These are phyloP conservation scores for Fusarium palustre DNA, from an alignment of 2,329 filamentous ascomycete species.

Conservation along the genomic window DNA sequence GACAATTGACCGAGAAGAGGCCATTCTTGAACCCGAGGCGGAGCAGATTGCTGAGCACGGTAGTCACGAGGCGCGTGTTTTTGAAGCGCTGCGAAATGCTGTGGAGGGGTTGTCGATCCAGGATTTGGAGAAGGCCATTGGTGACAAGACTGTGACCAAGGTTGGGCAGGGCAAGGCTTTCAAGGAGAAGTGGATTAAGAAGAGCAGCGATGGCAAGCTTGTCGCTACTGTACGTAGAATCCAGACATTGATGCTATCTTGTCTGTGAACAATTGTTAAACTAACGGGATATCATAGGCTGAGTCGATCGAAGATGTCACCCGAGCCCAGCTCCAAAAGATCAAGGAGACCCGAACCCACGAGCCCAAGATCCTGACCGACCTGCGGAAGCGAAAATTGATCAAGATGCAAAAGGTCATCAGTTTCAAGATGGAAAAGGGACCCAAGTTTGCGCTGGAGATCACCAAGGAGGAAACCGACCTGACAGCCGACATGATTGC, in stretches of 20 bases:
- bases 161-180: conserved; percentile 96
- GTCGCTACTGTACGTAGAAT: conserved; percentile 61
- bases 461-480: conserved; percentile 94
- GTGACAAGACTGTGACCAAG: conserved; percentile 79
- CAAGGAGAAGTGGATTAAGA: conserved; percentile 78
- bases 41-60: conserved; percentile 78
- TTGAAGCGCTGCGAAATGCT: conserved; percentile 76
- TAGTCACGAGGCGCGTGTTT: conserved; percentile 86
- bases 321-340: conserved; percentile 77
- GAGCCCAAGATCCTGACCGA: conserved; percentile 84
- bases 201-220: conserved; percentile 68
- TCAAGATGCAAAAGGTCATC: conserved; percentile 85
- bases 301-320: conserved; percentile 85
- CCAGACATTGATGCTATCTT: not conserved
- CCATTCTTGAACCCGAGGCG: conserved; percentile 79
- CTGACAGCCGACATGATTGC: conserved; percentile 93
- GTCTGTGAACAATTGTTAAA: not conserved
- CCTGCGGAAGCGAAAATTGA: conserved; percentile 90
- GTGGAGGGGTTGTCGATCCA: conserved; percentile 84
- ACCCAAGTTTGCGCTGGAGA: conserved; percentile 86
- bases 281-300: conserved; percentile 54
- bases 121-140: conserved; percentile 76
- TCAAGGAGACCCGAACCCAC: conserved; percentile 76
- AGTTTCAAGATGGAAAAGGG: conserved; percentile 88
- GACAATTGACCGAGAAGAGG: conserved; percentile 82